Percentiles rank a stretch among this genome's conserved stretches.
Evolutionary conservation across 1,284 basidiomycete species (phyloP).

Genomic region (Cutaneotrichosporon dermatis): DNA sequence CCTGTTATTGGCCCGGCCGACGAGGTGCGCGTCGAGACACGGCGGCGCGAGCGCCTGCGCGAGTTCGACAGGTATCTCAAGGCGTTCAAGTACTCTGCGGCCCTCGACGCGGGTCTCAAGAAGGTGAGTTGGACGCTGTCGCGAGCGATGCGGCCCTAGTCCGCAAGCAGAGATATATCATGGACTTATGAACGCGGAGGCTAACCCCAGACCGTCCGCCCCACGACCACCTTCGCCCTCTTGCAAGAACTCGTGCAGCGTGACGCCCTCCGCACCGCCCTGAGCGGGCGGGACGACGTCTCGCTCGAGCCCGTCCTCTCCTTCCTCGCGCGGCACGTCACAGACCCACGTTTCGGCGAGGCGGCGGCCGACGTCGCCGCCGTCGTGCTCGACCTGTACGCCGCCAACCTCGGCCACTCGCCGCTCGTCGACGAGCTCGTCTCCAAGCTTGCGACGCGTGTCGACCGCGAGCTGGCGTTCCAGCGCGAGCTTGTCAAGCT

Average conservation of each 20-base stretch:
- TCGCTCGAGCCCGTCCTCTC: constrained; percentile 85
- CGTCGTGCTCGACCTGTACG: constrained; percentile 88
- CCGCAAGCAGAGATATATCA: too few species aligned
- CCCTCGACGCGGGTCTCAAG: constrained; percentile 79
- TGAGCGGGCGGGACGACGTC: constrained; percentile 89
- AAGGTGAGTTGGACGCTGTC: constrained; percentile 68
- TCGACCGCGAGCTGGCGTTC: constrained; percentile 81
- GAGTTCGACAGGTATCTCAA: constrained; percentile 90
- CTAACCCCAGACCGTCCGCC: constrained; percentile 56
- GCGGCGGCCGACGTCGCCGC: constrained; percentile 77
- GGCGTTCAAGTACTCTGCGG: constrained; percentile 89
- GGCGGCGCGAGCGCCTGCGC: constrained; percentile 67
- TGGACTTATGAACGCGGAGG: too few species aligned
- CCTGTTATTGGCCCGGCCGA: constrained; percentile 55
- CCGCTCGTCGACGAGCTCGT: constrained; percentile 87
- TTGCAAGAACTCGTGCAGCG: constrained; percentile 91
- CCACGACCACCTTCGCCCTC: constrained; percentile 81
- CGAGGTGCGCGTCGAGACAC: constrained; percentile 71
- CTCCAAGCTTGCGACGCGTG: constrained; percentile 73
- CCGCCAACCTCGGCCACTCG: constrained; percentile 83
- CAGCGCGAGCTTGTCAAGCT: constrained; percentile 80
- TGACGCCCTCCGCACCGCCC: constrained; percentile 79
- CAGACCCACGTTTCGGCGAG: constrained; percentile 86
- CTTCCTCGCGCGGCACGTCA: constrained; percentile 76
- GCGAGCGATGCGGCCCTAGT: too few species aligned